Percentiles rank a stretch among this genome's conserved stretches.
Conservation (phyloP, 805 yeast genomes). For the Cyberlindnera mississippiensis region DNA sequence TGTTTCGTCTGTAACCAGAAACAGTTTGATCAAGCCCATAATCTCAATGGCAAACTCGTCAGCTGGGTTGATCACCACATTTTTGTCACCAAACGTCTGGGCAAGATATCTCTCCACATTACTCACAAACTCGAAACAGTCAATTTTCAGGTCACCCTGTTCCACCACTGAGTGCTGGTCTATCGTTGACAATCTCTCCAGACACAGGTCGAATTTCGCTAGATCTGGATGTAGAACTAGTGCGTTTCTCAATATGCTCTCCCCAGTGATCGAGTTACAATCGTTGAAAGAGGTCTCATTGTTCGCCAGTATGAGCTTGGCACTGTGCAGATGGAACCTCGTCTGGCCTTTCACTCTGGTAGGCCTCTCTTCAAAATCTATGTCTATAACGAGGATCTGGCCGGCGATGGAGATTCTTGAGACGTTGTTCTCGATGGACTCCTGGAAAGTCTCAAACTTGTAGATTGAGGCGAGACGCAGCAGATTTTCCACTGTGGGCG, state of each 20-base stretch:
- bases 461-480: slow-evolving; percentile 27
- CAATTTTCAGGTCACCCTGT: slow-evolving; percentile 11
- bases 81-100: slow-evolving; percentile 5
- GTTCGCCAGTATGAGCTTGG: slow-evolving; percentile 25
- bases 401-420: slow-evolving; percentile 27
- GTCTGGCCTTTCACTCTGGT: slow-evolving; percentile 12
- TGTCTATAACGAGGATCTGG: slow-evolving; percentile 27
- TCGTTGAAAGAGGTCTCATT: slow-evolving; percentile 24
- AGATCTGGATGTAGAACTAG: slow-evolving; percentile 16
- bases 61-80: slow-evolving; percentile 16
- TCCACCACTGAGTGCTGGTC: slow-evolving; percentile 23
- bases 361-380: slow-evolving; percentile 20
- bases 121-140: slow-evolving; percentile 21
- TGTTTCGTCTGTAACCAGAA: slow-evolving; percentile 19
- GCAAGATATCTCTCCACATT: slow-evolving; percentile 7
- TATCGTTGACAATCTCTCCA: slow-evolving; percentile 19
- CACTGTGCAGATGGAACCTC: slow-evolving; percentile 15
- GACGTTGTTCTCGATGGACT: slow-evolving; percentile 14
- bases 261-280: slow-evolving; percentile 11
- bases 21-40: slow-evolving; percentile 9
- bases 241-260: slow-evolving; percentile 17
- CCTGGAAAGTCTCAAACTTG: slow-evolving; percentile 27
- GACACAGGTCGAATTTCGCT: slow-evolving; percentile 17
- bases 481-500: slow-evolving; percentile 23
- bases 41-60: slow-evolving; percentile 19